phyloP scores from a whole-genome alignment of 768 basidiomycete species.

The Butyriboletus loyo region DNA sequence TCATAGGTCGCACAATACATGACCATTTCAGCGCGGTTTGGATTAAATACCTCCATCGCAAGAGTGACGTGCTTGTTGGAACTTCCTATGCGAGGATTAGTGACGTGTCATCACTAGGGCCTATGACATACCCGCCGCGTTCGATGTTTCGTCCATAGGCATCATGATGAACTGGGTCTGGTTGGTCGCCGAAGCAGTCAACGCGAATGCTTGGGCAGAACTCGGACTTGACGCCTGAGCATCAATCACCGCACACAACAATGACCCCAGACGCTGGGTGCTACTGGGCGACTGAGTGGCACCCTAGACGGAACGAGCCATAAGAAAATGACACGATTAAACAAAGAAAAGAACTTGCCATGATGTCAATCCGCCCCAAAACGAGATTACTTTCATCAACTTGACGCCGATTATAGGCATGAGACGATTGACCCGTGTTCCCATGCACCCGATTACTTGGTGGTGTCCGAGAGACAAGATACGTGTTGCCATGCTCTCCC shows the following conservation, averaged over 20 bases:
- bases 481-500: constrained; percentile 26
- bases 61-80: constrained; percentile 39
- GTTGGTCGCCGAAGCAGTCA: constrained; percentile 50
- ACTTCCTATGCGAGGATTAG: constrained; percentile 11
- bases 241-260: not conserved
- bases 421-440: not conserved
- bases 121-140: constrained; percentile 11
- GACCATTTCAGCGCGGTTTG: constrained; percentile 32
- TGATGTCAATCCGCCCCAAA: constrained; percentile 46
- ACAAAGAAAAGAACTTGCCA: constrained; percentile 34
- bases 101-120: not conserved
- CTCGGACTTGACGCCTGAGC: constrained; percentile 25
- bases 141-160: constrained; percentile 18
- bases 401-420: constrained; percentile 7
- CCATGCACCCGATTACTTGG: not conserved
- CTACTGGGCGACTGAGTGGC: not conserved
- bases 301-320: not conserved
- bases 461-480: constrained; percentile 21
- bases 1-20: constrained; percentile 63
- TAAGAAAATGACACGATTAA: constrained; percentile 7
- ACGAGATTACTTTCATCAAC: constrained; percentile 23
- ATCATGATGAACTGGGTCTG: constrained; percentile 43
- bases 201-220: constrained; percentile 32
- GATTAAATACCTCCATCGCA: constrained; percentile 42
- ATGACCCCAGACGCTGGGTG: constrained; percentile 21